These are phyloP conservation scores for Amaranthus tricolor DNA, from an alignment of 179 eudicot genomes.

Conservation along the genomic window DNA sequence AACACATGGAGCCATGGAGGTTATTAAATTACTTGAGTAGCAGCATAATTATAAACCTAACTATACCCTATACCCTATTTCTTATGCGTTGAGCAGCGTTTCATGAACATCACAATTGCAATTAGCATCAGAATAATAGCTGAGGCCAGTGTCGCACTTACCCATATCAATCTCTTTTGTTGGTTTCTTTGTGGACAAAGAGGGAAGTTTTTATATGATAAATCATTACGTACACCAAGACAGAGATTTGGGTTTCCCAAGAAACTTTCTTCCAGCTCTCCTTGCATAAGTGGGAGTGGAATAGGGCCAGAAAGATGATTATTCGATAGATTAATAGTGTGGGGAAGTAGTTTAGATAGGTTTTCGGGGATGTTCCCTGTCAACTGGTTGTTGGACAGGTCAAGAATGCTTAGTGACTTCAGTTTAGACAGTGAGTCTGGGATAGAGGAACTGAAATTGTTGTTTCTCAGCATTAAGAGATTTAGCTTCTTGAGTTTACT, in stretches of 20 bases:
- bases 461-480: slow-evolving; percentile 52
- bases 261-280: slow-evolving; percentile 58
- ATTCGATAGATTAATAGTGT: slow-evolving; percentile 65
- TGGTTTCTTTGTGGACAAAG: slow-evolving; percentile 32
- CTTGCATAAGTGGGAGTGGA: slow-evolving; percentile 51
- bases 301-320: slow-evolving; percentile 71
- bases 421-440: slow-evolving; percentile 60
- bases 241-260: slow-evolving; percentile 65
- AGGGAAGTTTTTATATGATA: slow-evolving; percentile 41
- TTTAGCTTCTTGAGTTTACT: slow-evolving; percentile 56
- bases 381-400: slow-evolving; percentile 62
- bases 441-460: slow-evolving; percentile 59
- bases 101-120: slow-evolving; percentile 39
- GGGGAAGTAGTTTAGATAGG: slow-evolving; percentile 53
- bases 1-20: not conserved
- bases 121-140: slow-evolving; percentile 33
- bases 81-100: slow-evolving; percentile 36
- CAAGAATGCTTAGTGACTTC: slow-evolving; percentile 59
- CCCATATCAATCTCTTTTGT: slow-evolving; percentile 32
- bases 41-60: slow-evolving; percentile 43
- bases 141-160: slow-evolving; percentile 47
- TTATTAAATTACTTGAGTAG: not conserved
- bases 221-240: slow-evolving; percentile 29
- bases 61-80: slow-evolving; percentile 27
- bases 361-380: slow-evolving; percentile 56